Base-by-base conservation (phyloP, 352 stramenopile species). In the Globisporangium mamillatum region DNA sequence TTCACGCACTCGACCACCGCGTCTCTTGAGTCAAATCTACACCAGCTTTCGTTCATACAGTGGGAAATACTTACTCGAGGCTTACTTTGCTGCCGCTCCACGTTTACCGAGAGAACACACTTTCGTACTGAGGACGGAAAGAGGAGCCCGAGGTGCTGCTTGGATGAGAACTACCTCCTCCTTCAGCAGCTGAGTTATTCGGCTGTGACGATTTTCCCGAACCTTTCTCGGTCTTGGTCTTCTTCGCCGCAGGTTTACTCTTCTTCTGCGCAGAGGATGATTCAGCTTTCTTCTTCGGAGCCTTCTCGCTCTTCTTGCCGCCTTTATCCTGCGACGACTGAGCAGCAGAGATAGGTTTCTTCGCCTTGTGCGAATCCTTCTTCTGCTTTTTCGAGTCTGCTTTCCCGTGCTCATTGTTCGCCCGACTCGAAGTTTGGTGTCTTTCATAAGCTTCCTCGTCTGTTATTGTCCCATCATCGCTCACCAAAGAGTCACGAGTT, bases 121-220 rank as follows among this genome's bases (percentile, higher is more conserved):
- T 91, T 67, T 92, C 84, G 62, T 90, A 86, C 41, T 88, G 82
- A 55, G 81, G 82, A 25, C 79, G 77, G 50, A 82, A 92, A 4
- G 56, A 55, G 41, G 41, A 48, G 41, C 41, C 6, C 0, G 74
- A 25, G 61, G 54, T 60, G 29, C 24, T 64, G 41, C 36, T 29
- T 8, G 24, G 50, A 29, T 63, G 57, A 18, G 41, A 59, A 4
- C 9, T 34, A 4, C 22, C 32, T 61, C 46, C 25, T 34, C 46
- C 25, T 20, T 62, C 54, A 7, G 10, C 12, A 34, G 22, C 9
- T 24, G 34, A 1, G 38, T 16, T 9, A 54, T 44, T 25, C 32
- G 44, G 53, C 22, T 69, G 63, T 32, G 64, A 66, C 44, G 25
- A 53, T 32, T 69, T 69, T 5, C 59, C 56, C 10, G 63, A 57